Evolutionary conservation across 805 yeast species (phyloP), one percentile per base, ranked within the genome.

Genomic region (Metschnikowia kofuensis): DNA sequence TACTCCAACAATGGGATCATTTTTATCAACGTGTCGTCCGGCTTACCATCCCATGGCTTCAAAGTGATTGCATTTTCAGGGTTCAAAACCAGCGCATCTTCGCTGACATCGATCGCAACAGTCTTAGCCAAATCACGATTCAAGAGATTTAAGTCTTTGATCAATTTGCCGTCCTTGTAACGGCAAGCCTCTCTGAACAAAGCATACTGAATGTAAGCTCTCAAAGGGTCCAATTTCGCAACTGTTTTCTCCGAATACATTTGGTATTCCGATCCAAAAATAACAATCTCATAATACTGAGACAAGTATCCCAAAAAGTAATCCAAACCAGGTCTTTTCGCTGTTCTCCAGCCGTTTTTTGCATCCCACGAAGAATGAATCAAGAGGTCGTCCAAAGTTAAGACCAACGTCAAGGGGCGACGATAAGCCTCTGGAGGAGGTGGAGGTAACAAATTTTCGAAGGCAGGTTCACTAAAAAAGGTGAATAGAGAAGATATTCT

Each of bases 301-400:
- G 97, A 87, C 59, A 94, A 75, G 70, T 94, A 94, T 29, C 96
- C 96, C 65, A 94, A 74, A 72, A 94, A 94, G 75, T 94, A 94
- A 69, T 95, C 99, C 52, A 89, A 84, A 54, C 99, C 99, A 32
- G 99, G 98, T 75, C 99, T 89, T 77, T 94, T 94, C 30, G 96
- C 98, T 13, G 97, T 92, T 73, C 94, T 85, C 99, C 99, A 94
- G 47, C 99, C 99, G 64, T 82, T 78, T 68, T 88, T 83, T 57
- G 89, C 82, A 49, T 88, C 80, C 99, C 99, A 94, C 54, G 86
- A 88, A 36, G 96, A 84, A 67, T 94, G 97, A 49, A 92, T 82
- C 63, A 94, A 78, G 51, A 94, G 73, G 62, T 94, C 99, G 60
- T 94, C 99, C 61, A 94, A 78, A 30, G 88, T 84, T 59, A 94